Percentiles rank a stretch among this genome's conserved stretches.
phyloP scores from a whole-genome alignment of 2,329 filamentous ascomycete genomes.

The Parafenestella ontariensis region DNA sequence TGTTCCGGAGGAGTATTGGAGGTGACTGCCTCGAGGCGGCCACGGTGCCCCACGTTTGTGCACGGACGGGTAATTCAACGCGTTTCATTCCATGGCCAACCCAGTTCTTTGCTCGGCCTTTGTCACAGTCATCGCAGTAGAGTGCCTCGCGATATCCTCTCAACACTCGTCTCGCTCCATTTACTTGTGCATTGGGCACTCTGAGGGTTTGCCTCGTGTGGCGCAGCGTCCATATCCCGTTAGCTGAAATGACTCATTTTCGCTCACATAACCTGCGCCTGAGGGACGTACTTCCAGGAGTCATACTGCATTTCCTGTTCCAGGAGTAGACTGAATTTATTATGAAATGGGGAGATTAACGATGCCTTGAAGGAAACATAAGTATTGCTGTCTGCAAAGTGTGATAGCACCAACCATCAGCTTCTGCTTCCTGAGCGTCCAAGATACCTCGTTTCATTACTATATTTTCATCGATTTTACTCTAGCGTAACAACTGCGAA shows the following conservation, averaged over 20 bases:
- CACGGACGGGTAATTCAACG: not conserved
- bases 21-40: not conserved
- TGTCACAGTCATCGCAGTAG: not conserved
- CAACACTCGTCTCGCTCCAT: not conserved
- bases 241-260: constrained; percentile 39
- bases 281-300: constrained; percentile 8
- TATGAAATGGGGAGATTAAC: not conserved
- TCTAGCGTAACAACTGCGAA: not conserved
- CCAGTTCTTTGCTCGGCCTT: not conserved
- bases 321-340: constrained; percentile 2
- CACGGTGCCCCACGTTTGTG: not conserved
- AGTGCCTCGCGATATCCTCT: not conserved
- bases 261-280: constrained; percentile 17
- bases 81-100: not conserved
- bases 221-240: constrained; percentile 16
- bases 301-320: constrained; percentile 18
- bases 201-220: constrained; percentile 9
- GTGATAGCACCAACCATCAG: not conserved
- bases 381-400: constrained; percentile 10
- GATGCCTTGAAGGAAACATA: not conserved
- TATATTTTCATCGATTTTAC: not conserved
- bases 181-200: not conserved
- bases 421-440: not conserved
- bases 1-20: not conserved
- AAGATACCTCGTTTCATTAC: constrained; percentile 16